Conservation (phyloP, 2,329 filamentous ascomycete genomes). For the Ceratocystiopsis brevicomis region DNA sequence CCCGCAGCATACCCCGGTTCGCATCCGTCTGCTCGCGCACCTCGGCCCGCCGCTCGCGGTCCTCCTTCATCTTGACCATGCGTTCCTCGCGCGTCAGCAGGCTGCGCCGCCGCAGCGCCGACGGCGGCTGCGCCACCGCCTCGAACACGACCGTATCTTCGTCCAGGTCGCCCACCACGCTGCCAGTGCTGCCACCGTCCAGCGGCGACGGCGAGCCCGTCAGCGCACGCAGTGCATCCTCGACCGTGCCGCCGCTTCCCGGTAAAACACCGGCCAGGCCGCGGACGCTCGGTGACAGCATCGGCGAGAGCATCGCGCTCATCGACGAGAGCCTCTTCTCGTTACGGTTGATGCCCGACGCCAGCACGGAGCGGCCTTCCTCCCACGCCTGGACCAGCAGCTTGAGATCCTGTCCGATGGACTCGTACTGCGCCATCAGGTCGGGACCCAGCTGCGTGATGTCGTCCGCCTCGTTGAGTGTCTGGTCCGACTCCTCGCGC, state of each 20-base stretch:
- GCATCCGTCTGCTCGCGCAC: slow-evolving; percentile 59
- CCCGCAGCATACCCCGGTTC: slow-evolving; percentile 74
- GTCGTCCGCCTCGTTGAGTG: slow-evolving; percentile 53
- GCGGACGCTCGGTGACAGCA: slow-evolving; percentile 35
- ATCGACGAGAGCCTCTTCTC: slow-evolving; percentile 50
- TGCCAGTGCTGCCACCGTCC: slow-evolving; percentile 28
- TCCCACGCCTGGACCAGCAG: slow-evolving; percentile 73
- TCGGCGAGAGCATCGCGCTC: slow-evolving; percentile 38
- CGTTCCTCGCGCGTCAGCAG: slow-evolving; percentile 70
- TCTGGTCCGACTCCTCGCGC: slow-evolving; percentile 70
- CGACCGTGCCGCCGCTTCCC: slow-evolving; percentile 15
- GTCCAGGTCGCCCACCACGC: slow-evolving; percentile 21
- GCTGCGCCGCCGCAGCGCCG: slow-evolving; percentile 36
- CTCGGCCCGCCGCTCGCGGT: slow-evolving; percentile 54
- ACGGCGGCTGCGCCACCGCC: slow-evolving; percentile 56
- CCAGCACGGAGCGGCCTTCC: slow-evolving; percentile 63
- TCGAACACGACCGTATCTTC: slow-evolving; percentile 70
- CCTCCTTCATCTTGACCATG: slow-evolving; percentile 72
- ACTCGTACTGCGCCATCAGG: slow-evolving; percentile 81
- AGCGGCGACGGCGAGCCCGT: slow-evolving; percentile 16
- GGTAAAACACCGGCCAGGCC: too few relatives aligned
- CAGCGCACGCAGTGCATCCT: slow-evolving; percentile 54
- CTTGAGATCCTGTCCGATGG: slow-evolving; percentile 73
- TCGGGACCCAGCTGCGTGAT: slow-evolving; percentile 59
- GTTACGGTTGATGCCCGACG: slow-evolving; percentile 64